Evolutionary conservation across 2,329 filamentous ascomycete species (phyloP), one percentile per base, ranked within the genome.

Genomic region (Celoporthe dispersa): DNA sequence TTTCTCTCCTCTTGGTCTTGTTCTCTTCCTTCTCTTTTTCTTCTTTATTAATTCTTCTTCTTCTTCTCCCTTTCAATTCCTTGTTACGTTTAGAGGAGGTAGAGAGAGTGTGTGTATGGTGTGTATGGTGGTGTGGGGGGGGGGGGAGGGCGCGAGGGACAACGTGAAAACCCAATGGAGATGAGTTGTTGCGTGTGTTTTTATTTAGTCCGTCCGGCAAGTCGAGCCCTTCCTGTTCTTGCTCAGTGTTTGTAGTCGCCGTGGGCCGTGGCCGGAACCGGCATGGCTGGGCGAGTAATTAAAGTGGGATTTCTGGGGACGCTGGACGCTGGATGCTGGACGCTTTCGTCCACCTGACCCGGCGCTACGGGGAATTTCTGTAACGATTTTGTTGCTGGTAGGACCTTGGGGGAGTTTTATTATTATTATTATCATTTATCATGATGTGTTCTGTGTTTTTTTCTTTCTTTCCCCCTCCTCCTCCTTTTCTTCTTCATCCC

Each of bases 241-340:
- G 37, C 9, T 25, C 37, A 63, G 25, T 64, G 57, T 41, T 64
- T 55, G 51, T 55, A 48, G 44, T 60, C 51, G 55, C 25, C 33
- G 60, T 35, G 35, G 33, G 33, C 53, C 14, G 60, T 55, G 59
- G 64, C 69, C 69, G 69, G 62, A 64, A 71, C 57, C 66, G 69
- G 69, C 55, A 68, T 69, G 44, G 66, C 66, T 68, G 66, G 53
- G 69, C 66, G 62, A 70, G 69, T 68, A 70, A 68, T 28, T 57
- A n/a, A 48, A 48, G 53, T 55, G 60, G 60, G 35, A 22, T 63
- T 37, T 39, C 37, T n/a, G n/a, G 60, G n/a, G 37, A 62, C 33
- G 60, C 33, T 61, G 33, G 31, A 12, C 14, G 37, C 37, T 44
- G 14, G 8, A 37, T 9, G 35, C 37, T 39, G 37, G 61, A 48